Evolutionary conservation across 108 stramenopile genomes (phyloP).

Genomic region (Cyclotella cryptica): DNA sequence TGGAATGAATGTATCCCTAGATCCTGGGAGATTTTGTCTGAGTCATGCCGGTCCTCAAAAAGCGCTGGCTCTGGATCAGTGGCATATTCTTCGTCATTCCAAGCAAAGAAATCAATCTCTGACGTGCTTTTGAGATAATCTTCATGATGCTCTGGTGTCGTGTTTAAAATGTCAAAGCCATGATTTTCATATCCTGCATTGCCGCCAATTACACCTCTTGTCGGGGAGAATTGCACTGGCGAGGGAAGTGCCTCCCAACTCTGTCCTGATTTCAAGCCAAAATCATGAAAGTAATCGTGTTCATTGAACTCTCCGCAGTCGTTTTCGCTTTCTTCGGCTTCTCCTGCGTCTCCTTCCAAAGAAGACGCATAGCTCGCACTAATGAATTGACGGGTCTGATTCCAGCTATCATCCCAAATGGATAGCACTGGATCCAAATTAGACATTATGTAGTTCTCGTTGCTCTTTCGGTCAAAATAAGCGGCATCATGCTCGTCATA

Average conservation of each 20-base stretch:
- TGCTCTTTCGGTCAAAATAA: too few species aligned
- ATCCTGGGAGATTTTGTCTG: too few species aligned
- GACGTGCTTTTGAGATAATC: not conserved
- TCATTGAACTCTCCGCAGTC: not conserved
- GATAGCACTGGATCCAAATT: not conserved
- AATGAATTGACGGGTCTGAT: not conserved
- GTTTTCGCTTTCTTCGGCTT: not conserved
- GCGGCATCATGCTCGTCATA: too few species aligned
- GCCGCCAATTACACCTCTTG: not conserved
- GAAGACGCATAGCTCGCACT: slow-evolving; percentile 10
- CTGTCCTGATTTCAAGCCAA: not conserved
- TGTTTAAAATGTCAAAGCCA: not conserved
- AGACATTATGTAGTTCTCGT: not conserved
- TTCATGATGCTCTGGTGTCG: not conserved
- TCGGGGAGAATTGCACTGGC: slow-evolving; percentile 5
- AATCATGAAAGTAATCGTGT: not conserved
- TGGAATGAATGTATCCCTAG: too few species aligned
- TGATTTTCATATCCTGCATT: not conserved
- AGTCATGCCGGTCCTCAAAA: too few species aligned
- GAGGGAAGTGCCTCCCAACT: not conserved
- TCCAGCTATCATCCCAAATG: not conserved
- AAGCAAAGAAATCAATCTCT: slow-evolving; percentile 12
- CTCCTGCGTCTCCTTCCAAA: slow-evolving; percentile 24
- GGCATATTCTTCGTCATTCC: not conserved
- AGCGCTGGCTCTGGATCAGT: not conserved